phyloP scores from a whole-genome alignment of 192 early-diverging fungal genomes.

The Coemansia sp. region DNA sequence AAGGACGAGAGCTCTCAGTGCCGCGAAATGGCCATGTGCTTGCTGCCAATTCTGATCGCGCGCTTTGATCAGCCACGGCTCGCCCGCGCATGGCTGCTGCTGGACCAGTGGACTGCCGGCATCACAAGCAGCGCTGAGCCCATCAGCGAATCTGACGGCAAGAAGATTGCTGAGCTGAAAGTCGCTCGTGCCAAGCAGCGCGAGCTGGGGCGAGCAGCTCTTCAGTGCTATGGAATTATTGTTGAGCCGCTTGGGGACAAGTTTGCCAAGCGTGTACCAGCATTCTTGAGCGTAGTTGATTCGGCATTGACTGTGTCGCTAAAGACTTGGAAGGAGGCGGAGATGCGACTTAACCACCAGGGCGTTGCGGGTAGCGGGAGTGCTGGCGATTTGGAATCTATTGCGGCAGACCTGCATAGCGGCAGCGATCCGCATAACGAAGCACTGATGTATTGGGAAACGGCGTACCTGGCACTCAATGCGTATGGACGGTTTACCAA shows the following conservation, averaged over 20 bases:
- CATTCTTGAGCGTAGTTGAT: slow-evolving; percentile 55
- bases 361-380: slow-evolving; percentile 11
- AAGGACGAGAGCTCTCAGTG: slow-evolving; percentile 94
- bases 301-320: slow-evolving; percentile 53
- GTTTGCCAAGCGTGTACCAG: slow-evolving; percentile 56
- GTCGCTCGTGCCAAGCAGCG: slow-evolving; percentile 38
- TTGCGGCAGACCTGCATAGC: slow-evolving; percentile 50
- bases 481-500: slow-evolving; percentile 71
- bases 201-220: slow-evolving; percentile 72
- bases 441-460: slow-evolving; percentile 72
- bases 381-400: slow-evolving; percentile 45
- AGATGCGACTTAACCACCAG: slow-evolving; percentile 28
- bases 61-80: slow-evolving; percentile 62
- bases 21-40: slow-evolving; percentile 76
- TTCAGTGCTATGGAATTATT: slow-evolving; percentile 81
- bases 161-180: slow-evolving; percentile 5
- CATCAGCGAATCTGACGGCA: background rate
- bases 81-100: slow-evolving; percentile 63
- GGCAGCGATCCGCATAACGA: slow-evolving; percentile 51
- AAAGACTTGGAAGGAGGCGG: slow-evolving; percentile 47
- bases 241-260: slow-evolving; percentile 73
- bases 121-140: slow-evolving; percentile 10
- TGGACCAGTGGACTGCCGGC: slow-evolving; percentile 75
- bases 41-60: slow-evolving; percentile 68
- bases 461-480: slow-evolving; percentile 77